A percentile compares a stretch with the other conserved stretches of the same genome.
phyloP scores from a whole-genome alignment of 1,139 yeast genomes.

The Yamadazyma trypodendri region DNA sequence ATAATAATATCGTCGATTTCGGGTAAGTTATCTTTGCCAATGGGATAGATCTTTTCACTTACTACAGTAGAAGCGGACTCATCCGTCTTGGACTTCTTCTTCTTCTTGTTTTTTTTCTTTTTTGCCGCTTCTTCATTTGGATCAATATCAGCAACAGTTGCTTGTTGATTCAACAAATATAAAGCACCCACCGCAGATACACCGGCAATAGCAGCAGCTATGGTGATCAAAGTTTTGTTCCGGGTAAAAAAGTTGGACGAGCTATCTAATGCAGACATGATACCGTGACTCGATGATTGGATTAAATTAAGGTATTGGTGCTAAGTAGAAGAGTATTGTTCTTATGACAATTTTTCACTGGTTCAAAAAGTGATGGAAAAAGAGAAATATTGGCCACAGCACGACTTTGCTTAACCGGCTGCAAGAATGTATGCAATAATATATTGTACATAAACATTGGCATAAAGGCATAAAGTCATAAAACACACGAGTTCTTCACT shows the following conservation, averaged over 20 bases:
- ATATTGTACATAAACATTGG: no score
- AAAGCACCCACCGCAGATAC: slow-evolving; percentile 54
- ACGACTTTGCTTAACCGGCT: no score
- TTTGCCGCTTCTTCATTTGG: slow-evolving; percentile 17
- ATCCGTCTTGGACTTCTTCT: slow-evolving; percentile 24
- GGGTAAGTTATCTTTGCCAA: slow-evolving; percentile 56
- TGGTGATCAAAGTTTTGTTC: slow-evolving; percentile 57
- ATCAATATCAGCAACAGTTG: slow-evolving; percentile 26
- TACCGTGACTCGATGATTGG: background rate
- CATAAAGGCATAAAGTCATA: no score
- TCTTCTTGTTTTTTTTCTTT: slow-evolving; percentile 41
- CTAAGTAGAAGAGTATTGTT: background rate
- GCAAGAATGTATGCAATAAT: no score
- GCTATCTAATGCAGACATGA: slow-evolving; percentile 14
- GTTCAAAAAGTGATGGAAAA: slow-evolving; percentile 8
- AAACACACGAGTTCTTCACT: no score
- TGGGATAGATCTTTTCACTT: slow-evolving; percentile 37
- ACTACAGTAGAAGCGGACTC: slow-evolving; percentile 13
- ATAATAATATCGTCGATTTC: slow-evolving; percentile 49
- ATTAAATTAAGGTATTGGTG: background rate
- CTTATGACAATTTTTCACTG: slow-evolving; percentile 20
- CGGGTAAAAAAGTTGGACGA: slow-evolving; percentile 44
- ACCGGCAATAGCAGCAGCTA: slow-evolving; percentile 64
- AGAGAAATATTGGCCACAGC: slow-evolving; percentile 2
- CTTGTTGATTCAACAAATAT: slow-evolving; percentile 11